Conservation (phyloP, 371 early-diverging fungal genomes). For the Haplosporangium sp. region DNA sequence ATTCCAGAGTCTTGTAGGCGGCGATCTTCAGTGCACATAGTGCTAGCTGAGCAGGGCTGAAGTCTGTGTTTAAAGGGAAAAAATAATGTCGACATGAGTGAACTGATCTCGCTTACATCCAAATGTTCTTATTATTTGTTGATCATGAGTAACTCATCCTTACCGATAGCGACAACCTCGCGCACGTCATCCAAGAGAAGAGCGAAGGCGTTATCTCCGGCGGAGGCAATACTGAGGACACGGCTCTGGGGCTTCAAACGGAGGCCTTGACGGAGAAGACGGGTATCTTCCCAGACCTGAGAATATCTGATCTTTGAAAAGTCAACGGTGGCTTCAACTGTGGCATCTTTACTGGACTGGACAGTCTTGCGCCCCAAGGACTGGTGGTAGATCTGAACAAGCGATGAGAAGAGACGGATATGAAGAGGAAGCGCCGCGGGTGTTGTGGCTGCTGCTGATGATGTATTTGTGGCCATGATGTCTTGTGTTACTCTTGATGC, state of each 20-base stretch:
- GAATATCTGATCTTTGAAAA: slow-evolving; percentile 56
- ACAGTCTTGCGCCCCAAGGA: slow-evolving; percentile 50
- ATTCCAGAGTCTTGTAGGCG: slow-evolving; percentile 48
- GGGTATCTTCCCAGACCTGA: slow-evolving; percentile 55
- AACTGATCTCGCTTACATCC: neutral
- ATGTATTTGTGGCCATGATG: slow-evolving; percentile 9
- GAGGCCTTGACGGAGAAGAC: slow-evolving; percentile 53
- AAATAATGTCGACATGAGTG: neutral
- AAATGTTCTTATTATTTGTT: neutral
- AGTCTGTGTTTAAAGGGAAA: slow-evolving; percentile 13
- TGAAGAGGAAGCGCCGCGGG: slow-evolving; percentile 41
- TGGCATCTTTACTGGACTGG: slow-evolving; percentile 38
- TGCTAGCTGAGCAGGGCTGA: slow-evolving; percentile 52
- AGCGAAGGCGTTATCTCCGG: slow-evolving; percentile 53
- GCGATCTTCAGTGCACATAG: slow-evolving; percentile 52
- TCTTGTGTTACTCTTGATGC: no score
- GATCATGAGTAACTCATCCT: neutral
- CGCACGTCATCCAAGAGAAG: slow-evolving; percentile 47
- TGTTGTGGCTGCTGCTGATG: slow-evolving; percentile 6
- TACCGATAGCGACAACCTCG: slow-evolving; percentile 54
- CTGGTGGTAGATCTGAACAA: slow-evolving; percentile 43
- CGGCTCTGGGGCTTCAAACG: slow-evolving; percentile 50
- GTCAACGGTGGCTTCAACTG: slow-evolving; percentile 50
- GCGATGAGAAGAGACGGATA: slow-evolving; percentile 40
- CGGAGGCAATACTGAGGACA: slow-evolving; percentile 53